Evolutionary conservation across 2,329 filamentous ascomycete genomes (phyloP).

Genomic region (Niveomyces coronatus): DNA sequence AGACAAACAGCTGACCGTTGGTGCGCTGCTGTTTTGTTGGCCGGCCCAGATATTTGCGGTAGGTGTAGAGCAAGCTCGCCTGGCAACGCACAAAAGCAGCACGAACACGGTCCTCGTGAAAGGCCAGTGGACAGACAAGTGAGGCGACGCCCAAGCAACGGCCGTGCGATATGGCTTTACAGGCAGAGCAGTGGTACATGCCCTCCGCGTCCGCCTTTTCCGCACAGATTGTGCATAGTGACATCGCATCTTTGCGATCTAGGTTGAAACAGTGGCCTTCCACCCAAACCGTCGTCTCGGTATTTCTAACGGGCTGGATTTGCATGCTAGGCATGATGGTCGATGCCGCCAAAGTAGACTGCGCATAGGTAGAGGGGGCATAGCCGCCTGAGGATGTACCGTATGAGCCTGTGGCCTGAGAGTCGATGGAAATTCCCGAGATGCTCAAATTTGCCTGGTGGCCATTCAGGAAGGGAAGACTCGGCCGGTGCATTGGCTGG

Average conservation of each 20-base stretch:
- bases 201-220: constrained; percentile 63
- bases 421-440: constrained; percentile 49
- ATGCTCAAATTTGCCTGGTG: constrained; percentile 50
- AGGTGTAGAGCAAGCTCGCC: constrained; percentile 56
- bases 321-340: constrained; percentile 82
- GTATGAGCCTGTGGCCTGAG: constrained; percentile 53
- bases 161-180: constrained; percentile 45
- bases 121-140: constrained; percentile 53
- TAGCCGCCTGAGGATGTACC: constrained; percentile 51
- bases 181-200: constrained; percentile 63
- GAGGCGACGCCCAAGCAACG: constrained; percentile 53
- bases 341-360: constrained; percentile 75
- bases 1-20: constrained; percentile 49
- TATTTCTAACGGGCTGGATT: constrained; percentile 67
- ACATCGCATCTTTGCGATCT: constrained; percentile 46
- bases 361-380: constrained; percentile 73
- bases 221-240: constrained; percentile 63
- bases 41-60: constrained; percentile 51
- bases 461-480: constrained; percentile 61
- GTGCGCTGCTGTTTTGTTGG: constrained; percentile 51
- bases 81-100: constrained; percentile 55
- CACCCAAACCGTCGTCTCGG: constrained; percentile 71
- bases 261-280: constrained; percentile 75
- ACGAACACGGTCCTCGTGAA: constrained; percentile 50
- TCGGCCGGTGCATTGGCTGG: constrained; percentile 56